Percentiles rank a stretch among this genome's conserved stretches.
Evolutionary conservation across 2,329 filamentous ascomycete species (phyloP).

Genomic region (Claviceps sorghi): DNA sequence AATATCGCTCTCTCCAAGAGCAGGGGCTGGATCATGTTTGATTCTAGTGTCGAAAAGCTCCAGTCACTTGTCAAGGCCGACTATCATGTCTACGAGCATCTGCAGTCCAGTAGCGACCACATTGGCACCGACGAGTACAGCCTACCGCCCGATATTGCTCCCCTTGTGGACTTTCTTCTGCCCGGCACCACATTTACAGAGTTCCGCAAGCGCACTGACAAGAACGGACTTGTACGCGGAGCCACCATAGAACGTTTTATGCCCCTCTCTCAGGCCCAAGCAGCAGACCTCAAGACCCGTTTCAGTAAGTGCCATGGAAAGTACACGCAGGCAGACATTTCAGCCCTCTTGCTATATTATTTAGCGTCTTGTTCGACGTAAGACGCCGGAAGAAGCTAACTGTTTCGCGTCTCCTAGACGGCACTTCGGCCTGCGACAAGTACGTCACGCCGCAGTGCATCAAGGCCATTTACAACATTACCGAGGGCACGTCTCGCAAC

Average conservation of each 20-base stretch:
- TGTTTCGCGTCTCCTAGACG: neutral
- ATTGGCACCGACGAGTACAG: constrained; percentile 28
- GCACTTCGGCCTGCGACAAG: constrained; percentile 26
- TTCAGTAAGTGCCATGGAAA: neutral
- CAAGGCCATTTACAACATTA: constrained; percentile 31
- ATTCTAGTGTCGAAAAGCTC: constrained; percentile 37
- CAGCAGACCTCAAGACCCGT: neutral
- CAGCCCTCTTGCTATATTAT: neutral
- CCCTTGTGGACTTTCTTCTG: constrained; percentile 27
- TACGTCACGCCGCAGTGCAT: constrained; percentile 44
- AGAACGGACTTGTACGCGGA: neutral
- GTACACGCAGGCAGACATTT: no score
- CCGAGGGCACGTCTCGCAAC: constrained; percentile 20
- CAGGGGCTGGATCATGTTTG: constrained; percentile 39
- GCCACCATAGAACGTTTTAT: neutral
- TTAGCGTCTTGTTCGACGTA: neutral
- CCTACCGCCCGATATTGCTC: constrained; percentile 21
- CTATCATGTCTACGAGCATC: constrained; percentile 35
- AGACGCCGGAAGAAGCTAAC: neutral
- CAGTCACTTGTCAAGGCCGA: constrained; percentile 37
- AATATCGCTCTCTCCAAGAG: constrained; percentile 35
- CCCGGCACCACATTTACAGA: constrained; percentile 18
- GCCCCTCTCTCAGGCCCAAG: neutral
- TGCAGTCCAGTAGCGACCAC: constrained; percentile 16
- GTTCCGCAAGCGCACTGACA: neutral